Base-by-base conservation (phyloP, 768 basidiomycete species). In the Suillus subaureus region DNA sequence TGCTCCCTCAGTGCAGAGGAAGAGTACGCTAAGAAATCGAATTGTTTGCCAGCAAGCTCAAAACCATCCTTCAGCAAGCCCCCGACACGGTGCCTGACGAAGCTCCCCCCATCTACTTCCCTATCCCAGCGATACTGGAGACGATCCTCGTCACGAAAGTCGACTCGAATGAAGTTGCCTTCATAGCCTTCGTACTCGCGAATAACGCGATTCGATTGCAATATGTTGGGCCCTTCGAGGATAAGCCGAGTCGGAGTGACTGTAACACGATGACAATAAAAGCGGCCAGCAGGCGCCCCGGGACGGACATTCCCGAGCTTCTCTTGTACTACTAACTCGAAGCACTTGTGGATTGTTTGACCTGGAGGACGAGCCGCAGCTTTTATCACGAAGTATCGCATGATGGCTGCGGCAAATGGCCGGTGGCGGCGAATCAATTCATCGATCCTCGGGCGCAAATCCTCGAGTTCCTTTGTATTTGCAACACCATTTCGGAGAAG, bases 11-110 rank as follows among this genome's bases (percentile, higher is more conserved):
- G 77, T 5, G 93, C 87, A 2, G 93, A 94, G 52, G 79, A 83
- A 0, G 93, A 95, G 71, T 94, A 95, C 0, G 89, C 94, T 37
- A 96, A 79, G 72, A 95, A 94, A 66, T 94, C 86, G 66, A 93
- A 95, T 7, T 76, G 71, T 45, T 89, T 84, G 1, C 91, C 91
- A 9, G 85, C 93, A 35, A 96, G 81, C 39, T 81, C 73, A 62
- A 96, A 88, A 0, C 94, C 94, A 1, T 78, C 43, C 70, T 88
- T 87, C 47, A 94, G 74, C 18, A 82, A 79, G 5, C 74, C 77
- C 2, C 88, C 88, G 15, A 92, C 89, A 13, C 88, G 84, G 47
- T 84, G 79, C 23, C 80, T 75, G 2, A 93, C 79, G 72, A 89
- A 88, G 16, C 78, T 72, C 2, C 77, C 72, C 0, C 85, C 85